Conservation (phyloP, 352 stramenopile genomes). For the Aphanomyces astaci region DNA sequence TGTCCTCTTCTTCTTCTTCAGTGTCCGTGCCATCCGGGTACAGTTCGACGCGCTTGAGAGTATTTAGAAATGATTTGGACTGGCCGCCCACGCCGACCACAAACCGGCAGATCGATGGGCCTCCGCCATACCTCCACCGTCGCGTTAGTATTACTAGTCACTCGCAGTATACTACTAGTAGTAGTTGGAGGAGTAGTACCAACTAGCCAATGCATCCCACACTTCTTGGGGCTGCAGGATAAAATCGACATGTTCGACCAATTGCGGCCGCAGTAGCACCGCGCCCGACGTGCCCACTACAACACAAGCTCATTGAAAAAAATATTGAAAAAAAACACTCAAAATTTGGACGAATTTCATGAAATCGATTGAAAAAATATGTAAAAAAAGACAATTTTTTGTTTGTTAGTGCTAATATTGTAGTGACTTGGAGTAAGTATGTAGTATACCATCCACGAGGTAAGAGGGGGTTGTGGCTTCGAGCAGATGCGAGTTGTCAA, state of each 20-base stretch:
- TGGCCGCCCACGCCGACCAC: slow-evolving; percentile 56
- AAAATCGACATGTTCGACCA: slow-evolving; percentile 74
- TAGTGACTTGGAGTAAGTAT: no score
- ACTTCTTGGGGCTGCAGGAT: slow-evolving; percentile 61
- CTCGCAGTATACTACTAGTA: no score
- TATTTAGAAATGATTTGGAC: slow-evolving; percentile 16
- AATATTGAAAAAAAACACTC: no score
- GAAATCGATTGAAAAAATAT: no score
- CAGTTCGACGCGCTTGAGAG: slow-evolving; percentile 65
- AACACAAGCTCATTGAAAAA: no score
- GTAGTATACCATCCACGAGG: background rate
- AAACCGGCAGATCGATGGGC: slow-evolving; percentile 64
- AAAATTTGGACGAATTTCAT: no score
- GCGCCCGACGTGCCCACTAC: background rate
- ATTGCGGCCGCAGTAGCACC: slow-evolving; percentile 28
- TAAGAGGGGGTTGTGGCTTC: background rate
- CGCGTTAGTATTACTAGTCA: no score
- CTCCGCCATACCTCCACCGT: slow-evolving; percentile 35
- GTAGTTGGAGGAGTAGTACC: slow-evolving; percentile 33
- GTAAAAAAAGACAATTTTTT: no score
- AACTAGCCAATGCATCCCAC: slow-evolving; percentile 61
- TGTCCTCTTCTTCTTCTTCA: background rate
- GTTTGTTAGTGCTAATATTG: no score
- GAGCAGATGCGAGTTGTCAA: slow-evolving; percentile 12
- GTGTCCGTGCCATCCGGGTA: slow-evolving; percentile 33